phyloP scores from a whole-genome alignment of 768 basidiomycete genomes.

The Leccinum disarticulatum region DNA sequence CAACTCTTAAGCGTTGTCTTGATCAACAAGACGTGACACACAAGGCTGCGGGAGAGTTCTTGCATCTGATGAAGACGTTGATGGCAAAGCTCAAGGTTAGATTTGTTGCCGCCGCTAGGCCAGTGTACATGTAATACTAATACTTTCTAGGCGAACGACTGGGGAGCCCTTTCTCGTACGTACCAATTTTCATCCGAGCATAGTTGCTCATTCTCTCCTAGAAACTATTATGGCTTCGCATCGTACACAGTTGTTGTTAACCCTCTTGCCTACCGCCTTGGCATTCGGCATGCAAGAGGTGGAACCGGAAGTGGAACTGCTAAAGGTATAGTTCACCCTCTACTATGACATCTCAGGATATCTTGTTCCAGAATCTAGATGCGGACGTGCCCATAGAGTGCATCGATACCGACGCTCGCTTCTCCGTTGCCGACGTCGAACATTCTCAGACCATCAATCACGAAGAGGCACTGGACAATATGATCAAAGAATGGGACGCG shows the following conservation, averaged over 20 bases:
- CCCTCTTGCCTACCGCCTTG: constrained; percentile 47
- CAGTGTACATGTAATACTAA: not conserved
- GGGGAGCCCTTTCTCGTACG: constrained; percentile 59
- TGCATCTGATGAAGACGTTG: constrained; percentile 55
- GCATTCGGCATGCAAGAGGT: constrained; percentile 48
- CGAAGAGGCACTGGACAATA: constrained; percentile 14
- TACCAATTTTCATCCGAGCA: not conserved
- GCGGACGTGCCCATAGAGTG: constrained; percentile 42
- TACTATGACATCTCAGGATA: not conserved
- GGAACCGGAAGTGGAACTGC: constrained; percentile 43
- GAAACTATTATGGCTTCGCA: constrained; percentile 46
- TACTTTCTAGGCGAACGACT: constrained; percentile 51
- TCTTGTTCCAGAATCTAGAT: constrained; percentile 48
- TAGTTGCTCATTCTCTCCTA: constrained; percentile 14
- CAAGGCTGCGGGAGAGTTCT: constrained; percentile 49
- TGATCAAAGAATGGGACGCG: constrained; percentile 32
- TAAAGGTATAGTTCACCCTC: constrained; percentile 42
- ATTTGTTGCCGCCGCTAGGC: not conserved
- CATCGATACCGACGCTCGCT: constrained; percentile 36
- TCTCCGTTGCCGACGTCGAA: constrained; percentile 32
- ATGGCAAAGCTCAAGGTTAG: constrained; percentile 66
- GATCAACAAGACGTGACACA: constrained; percentile 51
- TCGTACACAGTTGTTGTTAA: constrained; percentile 41
- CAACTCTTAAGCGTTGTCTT: constrained; percentile 43
- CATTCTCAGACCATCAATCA: constrained; percentile 11